Base-by-base conservation (phyloP, 257 asterid species). In the Cordia subcordata region DNA sequence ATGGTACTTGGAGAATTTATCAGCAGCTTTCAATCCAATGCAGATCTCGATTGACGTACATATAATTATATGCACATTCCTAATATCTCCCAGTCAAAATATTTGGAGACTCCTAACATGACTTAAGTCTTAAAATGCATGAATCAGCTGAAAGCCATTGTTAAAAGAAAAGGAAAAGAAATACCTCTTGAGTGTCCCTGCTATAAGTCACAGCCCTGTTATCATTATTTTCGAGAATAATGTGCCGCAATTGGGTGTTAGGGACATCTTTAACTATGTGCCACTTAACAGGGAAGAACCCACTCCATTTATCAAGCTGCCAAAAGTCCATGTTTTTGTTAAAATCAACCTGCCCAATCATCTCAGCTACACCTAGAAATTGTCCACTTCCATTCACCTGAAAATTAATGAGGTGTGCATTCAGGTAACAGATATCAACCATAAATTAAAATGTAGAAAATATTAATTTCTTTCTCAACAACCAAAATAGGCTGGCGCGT, bases 301-400 rank as follows among this genome's bases (percentile, higher is more conserved):
- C 92, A 27, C 79, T 75, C 96, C 94, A 87, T 77, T 81, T 87
- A 84, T 87, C 94, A 70, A 75, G 94, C 80, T 85, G 89, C 94
- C 92, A 87, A 65, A 82, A 87, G 67, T 82, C 92, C 8, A 82
- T 78, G 23, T 61, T 87, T 79, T 82, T 85, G 80, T 82, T 62
- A 49, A 85, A 87, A 72, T 87, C 92, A 65, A 87, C 92, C 11
- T 79, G 74, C 0, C 96, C 96, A 9, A 12, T 59, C 96, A 87
- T 87, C 80, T 87, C 92, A 0, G 85, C 92, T 65, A 81, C 82
- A 60, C 94, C 96, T 55, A 88, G 82, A 54, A 88, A 88, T 52
- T 85, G 94, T 4, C 96, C 90, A 50, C 92, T 85, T 13, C 84
- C 80, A 68, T 88, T 88, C 0, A 88, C 94, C 89, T 85, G 62